phyloP scores from a whole-genome alignment of 306 rosid species.

The Coriaria nepalensis region DNA sequence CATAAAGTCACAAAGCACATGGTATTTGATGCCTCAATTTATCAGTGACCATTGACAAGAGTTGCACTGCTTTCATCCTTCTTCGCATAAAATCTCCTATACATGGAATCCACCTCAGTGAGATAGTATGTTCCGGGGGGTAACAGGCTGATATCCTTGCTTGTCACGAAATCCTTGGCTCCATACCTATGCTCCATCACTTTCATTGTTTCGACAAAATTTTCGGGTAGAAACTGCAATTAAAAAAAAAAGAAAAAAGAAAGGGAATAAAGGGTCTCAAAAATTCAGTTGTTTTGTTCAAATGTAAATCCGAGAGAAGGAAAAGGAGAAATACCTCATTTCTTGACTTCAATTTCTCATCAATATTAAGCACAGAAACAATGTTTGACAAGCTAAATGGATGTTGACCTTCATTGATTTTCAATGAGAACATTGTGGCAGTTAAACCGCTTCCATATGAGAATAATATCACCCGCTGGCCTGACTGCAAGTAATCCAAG shows the following conservation, averaged over 20 bases:
- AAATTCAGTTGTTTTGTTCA: too few relatives aligned
- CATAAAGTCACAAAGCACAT: too few relatives aligned
- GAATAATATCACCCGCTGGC: constrained; percentile 65
- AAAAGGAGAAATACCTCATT: constrained; percentile 52
- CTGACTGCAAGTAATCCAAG: constrained; percentile 37
- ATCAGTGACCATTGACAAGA: constrained; percentile 56
- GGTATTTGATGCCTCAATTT: too few relatives aligned
- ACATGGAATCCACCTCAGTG: constrained; percentile 80
- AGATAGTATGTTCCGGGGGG: constrained; percentile 86
- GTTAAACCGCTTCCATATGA: constrained; percentile 93
- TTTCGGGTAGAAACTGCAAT: constrained; percentile 63
- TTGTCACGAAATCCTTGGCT: constrained; percentile 78
- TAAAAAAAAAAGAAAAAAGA: too few relatives aligned
- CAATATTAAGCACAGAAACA: constrained; percentile 54
- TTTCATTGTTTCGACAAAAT: constrained; percentile 72
- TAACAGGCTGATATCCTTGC: constrained; percentile 68
- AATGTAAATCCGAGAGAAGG: background rate
- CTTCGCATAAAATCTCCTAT: constrained; percentile 69
- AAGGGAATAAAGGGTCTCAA: too few relatives aligned
- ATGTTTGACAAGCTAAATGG: constrained; percentile 91
- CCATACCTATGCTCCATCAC: constrained; percentile 96
- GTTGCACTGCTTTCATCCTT: constrained; percentile 23
- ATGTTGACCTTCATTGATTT: constrained; percentile 31
- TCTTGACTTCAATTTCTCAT: constrained; percentile 74
- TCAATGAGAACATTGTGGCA: constrained; percentile 84